Conservation (phyloP, 345 rosid genomes). For the Murraya koenigii region DNA sequence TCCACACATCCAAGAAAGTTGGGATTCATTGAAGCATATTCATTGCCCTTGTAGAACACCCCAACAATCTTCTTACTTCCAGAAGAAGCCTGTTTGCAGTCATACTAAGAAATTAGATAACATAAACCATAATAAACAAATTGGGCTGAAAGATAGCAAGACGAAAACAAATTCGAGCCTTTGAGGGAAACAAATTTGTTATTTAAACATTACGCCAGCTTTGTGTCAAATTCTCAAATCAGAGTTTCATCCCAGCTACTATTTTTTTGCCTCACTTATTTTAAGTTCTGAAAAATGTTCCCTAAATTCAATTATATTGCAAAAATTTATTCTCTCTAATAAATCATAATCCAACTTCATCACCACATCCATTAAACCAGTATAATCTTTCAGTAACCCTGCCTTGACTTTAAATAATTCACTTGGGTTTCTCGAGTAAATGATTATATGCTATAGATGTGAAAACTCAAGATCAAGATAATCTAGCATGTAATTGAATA, state of each 20-base stretch:
- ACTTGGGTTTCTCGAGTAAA: not conserved
- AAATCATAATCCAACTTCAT: not conserved
- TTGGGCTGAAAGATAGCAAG: not conserved
- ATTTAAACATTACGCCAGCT: not conserved
- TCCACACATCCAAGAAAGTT: slow-evolving; percentile 80
- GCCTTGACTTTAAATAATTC: no score
- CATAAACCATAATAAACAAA: not conserved
- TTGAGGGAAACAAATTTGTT: not conserved
- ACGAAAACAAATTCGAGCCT: not conserved
- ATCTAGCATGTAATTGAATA: not conserved
- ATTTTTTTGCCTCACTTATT: not conserved
- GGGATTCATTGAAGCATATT: slow-evolving; percentile 69
- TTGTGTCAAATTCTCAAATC: not conserved
- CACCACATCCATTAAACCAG: not conserved
- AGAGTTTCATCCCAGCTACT: not conserved
- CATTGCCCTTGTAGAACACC: slow-evolving; percentile 92
- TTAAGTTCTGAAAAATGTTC: not conserved
- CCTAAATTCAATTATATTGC: not conserved
- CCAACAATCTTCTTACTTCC: slow-evolving; percentile 92
- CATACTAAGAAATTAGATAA: not conserved
- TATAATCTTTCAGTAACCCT: not conserved
- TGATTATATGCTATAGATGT: no score
- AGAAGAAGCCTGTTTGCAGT: slow-evolving; percentile 53
- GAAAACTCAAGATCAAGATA: not conserved
- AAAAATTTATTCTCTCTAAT: not conserved